Base-by-base conservation (phyloP, 371 early-diverging fungal genomes). In the Polyrhizophydium stewartii region DNA sequence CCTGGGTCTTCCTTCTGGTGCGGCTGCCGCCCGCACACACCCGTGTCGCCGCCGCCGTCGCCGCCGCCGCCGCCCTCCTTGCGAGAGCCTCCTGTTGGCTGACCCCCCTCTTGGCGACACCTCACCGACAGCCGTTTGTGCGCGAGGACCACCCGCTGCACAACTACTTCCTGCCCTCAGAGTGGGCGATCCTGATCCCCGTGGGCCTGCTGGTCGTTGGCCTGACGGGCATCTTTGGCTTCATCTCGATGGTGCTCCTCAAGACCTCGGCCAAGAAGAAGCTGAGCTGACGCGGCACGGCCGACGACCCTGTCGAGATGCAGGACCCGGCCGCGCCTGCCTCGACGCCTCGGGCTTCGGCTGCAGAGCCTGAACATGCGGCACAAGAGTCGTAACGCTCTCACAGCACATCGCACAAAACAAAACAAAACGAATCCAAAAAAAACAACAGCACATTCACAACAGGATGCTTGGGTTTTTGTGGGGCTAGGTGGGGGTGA, bases 1-100 rank as follows among this genome's bases (percentile, higher is more conserved):
- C 88, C 46, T 95, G 96, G 96, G 89, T 88, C 0, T 76, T 95
- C 43, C 76, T 93, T 50, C 87, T 95, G 87, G 90, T 91, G 74
- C 60, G 71, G 5, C 16, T 6, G 10, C 17, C 22, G 33, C 6
- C 28, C 40, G 19, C 17, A 12, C 37, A 0, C 22, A 24, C 19
- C 46, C 22, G 21, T 47, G 21, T 21, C 49, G n/a, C 47, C 17
- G 21, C 19, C 28, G 28, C 12, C 12, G 10, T 50, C 16, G 31
- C 27, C 24, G 31, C n/a, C 31, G 51, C 25, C 31, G 9, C 51
- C 9, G 12, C n/a, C n/a, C 22, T 47, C 49, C 28, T 25, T 7
- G 28, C 49, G 3, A 7, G 28, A 3, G 35, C 10, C 19, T 45
- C 10, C 10, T 24, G 19, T 19, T 45, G n/a, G 10, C 45, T 45